Conservation (phyloP, 768 basidiomycete genomes). For the Dentipellis sp. region DNA sequence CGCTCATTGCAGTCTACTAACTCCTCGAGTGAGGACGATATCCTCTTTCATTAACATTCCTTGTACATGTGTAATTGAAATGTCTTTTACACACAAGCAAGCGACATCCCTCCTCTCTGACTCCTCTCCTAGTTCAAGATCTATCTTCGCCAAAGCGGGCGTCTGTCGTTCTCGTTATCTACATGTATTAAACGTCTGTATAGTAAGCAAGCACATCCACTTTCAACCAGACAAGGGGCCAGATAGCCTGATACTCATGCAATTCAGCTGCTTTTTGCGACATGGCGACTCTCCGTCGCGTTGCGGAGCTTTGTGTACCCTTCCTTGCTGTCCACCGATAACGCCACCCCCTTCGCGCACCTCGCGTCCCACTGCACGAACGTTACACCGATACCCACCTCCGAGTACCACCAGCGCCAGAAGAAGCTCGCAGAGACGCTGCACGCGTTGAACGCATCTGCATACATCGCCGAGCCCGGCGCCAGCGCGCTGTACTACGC, state of each 20-base stretch:
- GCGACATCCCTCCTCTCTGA: too few relatives aligned
- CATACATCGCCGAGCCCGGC: slow-evolving; percentile 76
- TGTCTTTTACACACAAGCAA: too few relatives aligned
- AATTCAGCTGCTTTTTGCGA: too few relatives aligned
- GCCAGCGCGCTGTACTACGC: slow-evolving; percentile 62
- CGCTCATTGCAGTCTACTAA: too few relatives aligned
- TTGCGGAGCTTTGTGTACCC: not conserved
- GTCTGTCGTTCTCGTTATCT: too few relatives aligned
- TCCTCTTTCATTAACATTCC: too few relatives aligned
- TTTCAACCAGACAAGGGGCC: not conserved
- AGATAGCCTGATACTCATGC: not conserved
- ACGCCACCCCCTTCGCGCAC: not conserved
- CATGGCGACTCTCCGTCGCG: not conserved
- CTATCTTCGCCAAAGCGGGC: too few relatives aligned
- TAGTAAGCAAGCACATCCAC: not conserved
- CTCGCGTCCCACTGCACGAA: slow-evolving; percentile 33
- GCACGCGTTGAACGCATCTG: slow-evolving; percentile 40
- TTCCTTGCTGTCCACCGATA: not conserved
- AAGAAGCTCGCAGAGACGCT: slow-evolving; percentile 40
- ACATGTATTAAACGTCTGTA: too few relatives aligned
- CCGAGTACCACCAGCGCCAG: slow-evolving; percentile 47
- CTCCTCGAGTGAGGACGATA: too few relatives aligned
- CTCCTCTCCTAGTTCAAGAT: too few relatives aligned
- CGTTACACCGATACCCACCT: slow-evolving; percentile 34
- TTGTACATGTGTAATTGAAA: too few relatives aligned